Base-by-base conservation (phyloP, 129 eudicot genomes). In the Rutidosis leptorrhynchoides region DNA sequence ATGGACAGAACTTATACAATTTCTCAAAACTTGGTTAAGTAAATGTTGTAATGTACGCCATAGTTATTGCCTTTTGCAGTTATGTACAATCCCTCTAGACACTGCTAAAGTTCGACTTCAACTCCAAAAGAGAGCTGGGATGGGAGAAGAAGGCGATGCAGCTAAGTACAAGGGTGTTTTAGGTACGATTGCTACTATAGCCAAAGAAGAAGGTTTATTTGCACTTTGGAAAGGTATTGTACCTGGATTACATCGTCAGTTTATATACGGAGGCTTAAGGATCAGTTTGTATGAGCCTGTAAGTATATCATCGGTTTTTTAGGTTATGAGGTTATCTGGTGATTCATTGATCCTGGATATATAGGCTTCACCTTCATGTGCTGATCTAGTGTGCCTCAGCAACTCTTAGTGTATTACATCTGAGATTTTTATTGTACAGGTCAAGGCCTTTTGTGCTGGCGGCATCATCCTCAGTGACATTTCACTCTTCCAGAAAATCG, bases 91-190 rank as follows among this genome's bases (percentile, higher is more conserved):
- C 58, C 98, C 98, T 65, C 74, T 93, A 64, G 98, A 93, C 79
- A 88, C 89, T 15, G 98, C 96, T 58, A 93, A 93, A 82, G 98
- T 93, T 46, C 81, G 98, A 81, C 96, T 93, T 69, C 98, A 93
- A 78, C 91, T 93, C 61, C 98, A 93, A 58, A 88, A 84, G 79
- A 84, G 81, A 79, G 78, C 82, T 16, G 48, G 72, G 24, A 1
- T 32, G 12, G 89, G 82, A 56, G 96, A 82, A 71, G 86, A 74
- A 33, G 62, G 74, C 19, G 81, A 77, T 66, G 73, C 68, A 68
- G 54, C 93, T 22, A 91, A 85, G 72, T 92, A 92, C 79, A 85
- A 37, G 65, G 98, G 98, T 53, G 77, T 85, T 73, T 77, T 85
- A 58, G 98, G 87, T 59, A 88, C 98, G 7, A 35, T 92, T 54